A percentile compares a stretch with the other conserved stretches of the same genome.
These are phyloP conservation scores for Leccinum subgranulosum DNA, from an alignment of 768 basidiomycete genomes.

Conservation along the genomic window DNA sequence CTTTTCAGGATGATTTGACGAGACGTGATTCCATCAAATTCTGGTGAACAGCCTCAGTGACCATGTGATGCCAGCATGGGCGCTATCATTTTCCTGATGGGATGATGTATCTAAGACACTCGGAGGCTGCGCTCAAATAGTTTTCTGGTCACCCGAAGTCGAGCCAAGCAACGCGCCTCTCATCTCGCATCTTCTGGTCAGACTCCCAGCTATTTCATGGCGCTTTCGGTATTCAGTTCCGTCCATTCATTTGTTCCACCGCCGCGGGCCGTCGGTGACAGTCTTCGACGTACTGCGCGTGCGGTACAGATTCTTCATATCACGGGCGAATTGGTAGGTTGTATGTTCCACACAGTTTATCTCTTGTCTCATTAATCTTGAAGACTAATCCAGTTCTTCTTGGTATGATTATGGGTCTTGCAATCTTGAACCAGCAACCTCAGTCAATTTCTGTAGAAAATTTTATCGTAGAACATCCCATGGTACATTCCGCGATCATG, in stretches of 20 bases:
- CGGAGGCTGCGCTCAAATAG: neutral
- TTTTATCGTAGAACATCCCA: slow-evolving; percentile 13
- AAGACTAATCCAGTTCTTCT: slow-evolving; percentile 17
- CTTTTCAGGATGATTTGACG: neutral
- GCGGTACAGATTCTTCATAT: slow-evolving; percentile 10
- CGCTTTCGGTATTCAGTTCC: neutral
- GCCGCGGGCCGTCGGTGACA: neutral
- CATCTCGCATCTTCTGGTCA: slow-evolving; percentile 10
- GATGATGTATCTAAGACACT: neutral
- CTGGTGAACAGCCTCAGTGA: neutral
- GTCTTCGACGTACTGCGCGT: neutral
- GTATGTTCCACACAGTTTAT: neutral
- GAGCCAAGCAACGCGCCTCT: neutral
- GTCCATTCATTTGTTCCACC: neutral
- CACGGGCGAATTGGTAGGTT: slow-evolving; percentile 18
- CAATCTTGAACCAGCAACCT: neutral
- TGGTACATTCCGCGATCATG: slow-evolving; percentile 17
- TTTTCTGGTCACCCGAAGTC: too few relatives aligned
- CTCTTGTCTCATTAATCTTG: neutral
- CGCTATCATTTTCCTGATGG: neutral
- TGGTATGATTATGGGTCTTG: slow-evolving; percentile 5
- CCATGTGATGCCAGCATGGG: neutral
- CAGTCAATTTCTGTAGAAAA: slow-evolving; percentile 4
- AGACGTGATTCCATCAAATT: neutral
- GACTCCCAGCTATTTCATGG: slow-evolving; percentile 6